Evolutionary conservation across 371 early-diverging fungal genomes (phyloP).

Genomic region (Mucor mucedo): DNA sequence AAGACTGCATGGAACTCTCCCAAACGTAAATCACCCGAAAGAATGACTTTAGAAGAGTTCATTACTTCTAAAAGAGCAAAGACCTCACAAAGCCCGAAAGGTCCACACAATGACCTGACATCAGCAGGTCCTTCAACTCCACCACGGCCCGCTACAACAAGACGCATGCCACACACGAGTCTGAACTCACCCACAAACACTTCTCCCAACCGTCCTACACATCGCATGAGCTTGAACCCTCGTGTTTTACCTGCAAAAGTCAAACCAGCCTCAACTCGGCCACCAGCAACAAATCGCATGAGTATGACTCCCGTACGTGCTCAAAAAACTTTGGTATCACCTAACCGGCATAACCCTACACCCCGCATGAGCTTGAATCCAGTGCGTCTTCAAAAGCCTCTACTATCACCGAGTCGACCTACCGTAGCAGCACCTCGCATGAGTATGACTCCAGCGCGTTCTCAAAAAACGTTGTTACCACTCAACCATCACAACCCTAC

Average conservation of each 20-base stretch:
- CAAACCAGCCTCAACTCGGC: neutral
- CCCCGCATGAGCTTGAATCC: no score
- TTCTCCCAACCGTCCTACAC: neutral
- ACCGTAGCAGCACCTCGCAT: neutral
- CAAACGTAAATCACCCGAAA: constrained; percentile 3
- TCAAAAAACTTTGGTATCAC: neutral
- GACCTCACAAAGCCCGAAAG: neutral
- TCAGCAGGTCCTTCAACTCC: neutral
- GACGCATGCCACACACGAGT: no score
- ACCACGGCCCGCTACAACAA: neutral
- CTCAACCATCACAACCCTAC: no score
- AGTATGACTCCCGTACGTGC: neutral
- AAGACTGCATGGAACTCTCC: neutral
- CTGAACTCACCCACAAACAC: neutral
- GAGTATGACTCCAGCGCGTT: neutral
- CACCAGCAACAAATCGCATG: neutral
- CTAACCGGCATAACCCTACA: neutral
- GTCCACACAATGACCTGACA: neutral
- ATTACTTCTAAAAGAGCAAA: neutral
- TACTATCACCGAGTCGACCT: no score
- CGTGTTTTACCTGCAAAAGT: neutral
- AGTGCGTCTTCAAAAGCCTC: no score
- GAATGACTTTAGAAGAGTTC: neutral
- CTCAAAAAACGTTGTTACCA: no score
- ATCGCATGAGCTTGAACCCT: neutral